phyloP scores from a whole-genome alignment of 2,329 filamentous ascomycete genomes.

The Plectosphaerella cucumerina region DNA sequence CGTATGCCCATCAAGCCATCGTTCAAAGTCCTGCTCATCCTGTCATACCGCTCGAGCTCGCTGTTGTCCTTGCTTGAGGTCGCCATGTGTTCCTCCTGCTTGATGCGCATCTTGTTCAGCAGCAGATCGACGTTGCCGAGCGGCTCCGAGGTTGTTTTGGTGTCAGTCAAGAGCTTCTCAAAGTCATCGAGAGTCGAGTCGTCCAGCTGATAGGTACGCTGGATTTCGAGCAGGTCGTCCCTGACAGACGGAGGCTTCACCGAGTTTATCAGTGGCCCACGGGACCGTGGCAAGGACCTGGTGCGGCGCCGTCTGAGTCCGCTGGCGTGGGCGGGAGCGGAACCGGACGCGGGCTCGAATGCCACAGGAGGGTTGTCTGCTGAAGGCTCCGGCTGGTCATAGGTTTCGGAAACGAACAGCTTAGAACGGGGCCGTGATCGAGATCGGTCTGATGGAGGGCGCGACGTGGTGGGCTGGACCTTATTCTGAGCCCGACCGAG shows the following conservation, averaged over 20 bases:
- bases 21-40: slow-evolving; percentile 49
- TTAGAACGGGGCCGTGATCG: not conserved
- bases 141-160: slow-evolving; percentile 2
- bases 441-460: slow-evolving; percentile 1
- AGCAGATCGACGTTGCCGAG: slow-evolving; percentile 11
- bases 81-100: slow-evolving; percentile 10
- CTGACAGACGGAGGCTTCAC: slow-evolving; percentile 49
- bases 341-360: not conserved
- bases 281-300: slow-evolving; percentile 37
- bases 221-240: slow-evolving; percentile 51
- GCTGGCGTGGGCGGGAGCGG: too few relatives aligned
- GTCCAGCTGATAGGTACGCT: slow-evolving; percentile 49
- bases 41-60: slow-evolving; percentile 39
- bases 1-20: slow-evolving; percentile 48
- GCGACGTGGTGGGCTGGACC: slow-evolving; percentile 15
- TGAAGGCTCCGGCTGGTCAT: slow-evolving; percentile 13
- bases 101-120: slow-evolving; percentile 12
- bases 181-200: slow-evolving; percentile 58
- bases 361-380: not conserved
- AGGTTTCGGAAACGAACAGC: slow-evolving; percentile 8
- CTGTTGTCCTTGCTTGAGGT: slow-evolving; percentile 21
- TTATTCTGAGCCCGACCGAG: slow-evolving; percentile 1
- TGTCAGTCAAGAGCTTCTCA: slow-evolving; percentile 37
- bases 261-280: slow-evolving; percentile 47
- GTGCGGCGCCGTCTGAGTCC: slow-evolving; percentile 18